Conservation (phyloP, 2,329 filamentous ascomycete species). For the Ambrosiella cleistominuta region DNA sequence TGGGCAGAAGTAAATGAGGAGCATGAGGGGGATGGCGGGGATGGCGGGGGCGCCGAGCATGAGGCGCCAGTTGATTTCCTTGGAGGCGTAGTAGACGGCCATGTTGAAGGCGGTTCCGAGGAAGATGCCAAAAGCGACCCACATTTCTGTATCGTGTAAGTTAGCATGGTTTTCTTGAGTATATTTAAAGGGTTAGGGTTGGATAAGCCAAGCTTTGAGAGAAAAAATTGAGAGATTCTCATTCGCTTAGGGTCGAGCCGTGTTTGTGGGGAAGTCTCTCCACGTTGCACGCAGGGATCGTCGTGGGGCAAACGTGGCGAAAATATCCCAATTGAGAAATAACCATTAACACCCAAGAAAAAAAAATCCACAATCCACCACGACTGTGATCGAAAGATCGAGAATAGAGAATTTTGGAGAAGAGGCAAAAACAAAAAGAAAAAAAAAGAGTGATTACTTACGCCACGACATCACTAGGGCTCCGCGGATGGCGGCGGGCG, state of each 20-base stretch:
- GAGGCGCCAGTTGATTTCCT: constrained; percentile 38
- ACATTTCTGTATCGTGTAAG: constrained; percentile 22
- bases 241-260: not conserved
- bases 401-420: not conserved
- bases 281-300: not conserved
- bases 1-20: constrained; percentile 41
- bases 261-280: not conserved
- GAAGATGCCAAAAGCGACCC: constrained; percentile 42
- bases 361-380: too few species aligned
- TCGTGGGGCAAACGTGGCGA: not conserved
- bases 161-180: not conserved
- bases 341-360: too few species aligned
- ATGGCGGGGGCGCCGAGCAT: constrained; percentile 44
- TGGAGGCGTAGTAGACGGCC: constrained; percentile 40
- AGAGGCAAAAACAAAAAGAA: not conserved
- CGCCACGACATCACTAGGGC: constrained; percentile 37
- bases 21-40: constrained; percentile 41
- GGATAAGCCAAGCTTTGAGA: not conserved
- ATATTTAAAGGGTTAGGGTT: not conserved
- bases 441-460: constrained; percentile 17
- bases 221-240: not conserved
- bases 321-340: not conserved
- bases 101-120: constrained; percentile 49
- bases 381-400: not conserved
- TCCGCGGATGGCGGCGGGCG: constrained; percentile 34